Percentiles rank a stretch among this genome's conserved stretches.
These are phyloP conservation scores for Aspergillus kassunensis DNA, from an alignment of 495 filamentous ascomycete genomes.

Conservation along the genomic window DNA sequence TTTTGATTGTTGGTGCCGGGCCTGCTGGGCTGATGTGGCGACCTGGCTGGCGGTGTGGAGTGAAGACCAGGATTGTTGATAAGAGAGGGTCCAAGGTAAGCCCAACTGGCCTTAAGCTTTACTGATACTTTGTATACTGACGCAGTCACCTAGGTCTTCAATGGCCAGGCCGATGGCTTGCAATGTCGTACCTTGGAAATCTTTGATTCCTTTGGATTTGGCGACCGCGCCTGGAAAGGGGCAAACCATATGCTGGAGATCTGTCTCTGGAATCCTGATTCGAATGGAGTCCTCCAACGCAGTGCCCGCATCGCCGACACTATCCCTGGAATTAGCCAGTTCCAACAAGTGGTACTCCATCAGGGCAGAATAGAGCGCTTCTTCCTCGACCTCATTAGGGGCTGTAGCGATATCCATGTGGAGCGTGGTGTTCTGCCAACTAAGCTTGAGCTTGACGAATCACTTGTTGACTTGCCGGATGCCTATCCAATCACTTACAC, in stretches of 20 bases:
- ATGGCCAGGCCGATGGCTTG: conserved; percentile 60
- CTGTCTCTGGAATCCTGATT: conserved; percentile 28
- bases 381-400: conserved; percentile 49
- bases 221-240: conserved; percentile 57
- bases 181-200: conserved; percentile 58
- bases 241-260: conserved; percentile 47
- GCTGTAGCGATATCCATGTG: conserved; percentile 43
- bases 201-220: conserved; percentile 64
- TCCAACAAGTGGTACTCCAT: conserved; percentile 39
- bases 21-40: conserved; percentile 61
- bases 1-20: conserved; percentile 63
- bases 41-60: conserved; percentile 58
- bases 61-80: conserved; percentile 58
- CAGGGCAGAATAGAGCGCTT: conserved; percentile 57
- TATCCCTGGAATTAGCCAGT: conserved; percentile 1
- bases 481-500: conserved; percentile 52
- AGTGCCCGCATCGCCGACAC: conserved; percentile 3
- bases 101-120: neutral
- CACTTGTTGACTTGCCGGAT: conserved; percentile 34
- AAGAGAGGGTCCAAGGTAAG: conserved; percentile 46
- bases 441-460: conserved; percentile 42
- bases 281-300: neutral
- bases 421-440: conserved; percentile 48
- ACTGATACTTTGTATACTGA: neutral
- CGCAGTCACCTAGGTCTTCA: conserved; percentile 28